Evolutionary conservation across 345 rosid genomes (phyloP), one percentile per base, ranked within the genome.

Genomic region (Isatis tinctoria): DNA sequence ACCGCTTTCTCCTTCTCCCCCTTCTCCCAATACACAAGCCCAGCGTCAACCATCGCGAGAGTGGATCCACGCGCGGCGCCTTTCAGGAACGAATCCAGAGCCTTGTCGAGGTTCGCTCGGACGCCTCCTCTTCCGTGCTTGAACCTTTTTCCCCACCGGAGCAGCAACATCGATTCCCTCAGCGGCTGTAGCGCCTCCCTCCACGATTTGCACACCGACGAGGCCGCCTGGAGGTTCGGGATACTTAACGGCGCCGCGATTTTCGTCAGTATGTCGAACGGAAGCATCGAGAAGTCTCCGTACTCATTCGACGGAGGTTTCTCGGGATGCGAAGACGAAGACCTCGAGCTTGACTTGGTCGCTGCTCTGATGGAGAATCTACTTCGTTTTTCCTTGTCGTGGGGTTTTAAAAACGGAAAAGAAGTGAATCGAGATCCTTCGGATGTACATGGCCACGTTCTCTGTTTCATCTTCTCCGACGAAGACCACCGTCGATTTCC

Each of bases 11-110:
- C 87, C 41, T 75, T 85, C 43, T 71, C 60, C 24, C 92, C 99
- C 16, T 65, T 70, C 73, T 90, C 98, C 98, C 99, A 95, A 48
- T 84, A 90, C 40, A 95, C 60, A 22, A 95, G 89, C 10, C 97
- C 97, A 0, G 98, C 99, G 30, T 95, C 99, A 22, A 95, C 98
- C 99, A 95, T 92, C n/a, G 99, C 96, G 9, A 87, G 87, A n/a
- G 93, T 83, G 35, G 91, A 92, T 39, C 99, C 99, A 47, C 83
- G 92, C 35, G 83, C 91, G 8, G 88, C 96, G 2, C 92, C 97
- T 80, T 88, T 88, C 57, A 92, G 70, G 74, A 90, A 95, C 12
- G 90, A 87, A 30, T 83, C 92, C 4, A 95, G 83, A 56, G 99
- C 99, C 80, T 90, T 92, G 3, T 86, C 87, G 69, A 83, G 54